These are phyloP conservation scores for Russula virescens DNA, from an alignment of 768 basidiomycete species.

Conservation along the genomic window DNA sequence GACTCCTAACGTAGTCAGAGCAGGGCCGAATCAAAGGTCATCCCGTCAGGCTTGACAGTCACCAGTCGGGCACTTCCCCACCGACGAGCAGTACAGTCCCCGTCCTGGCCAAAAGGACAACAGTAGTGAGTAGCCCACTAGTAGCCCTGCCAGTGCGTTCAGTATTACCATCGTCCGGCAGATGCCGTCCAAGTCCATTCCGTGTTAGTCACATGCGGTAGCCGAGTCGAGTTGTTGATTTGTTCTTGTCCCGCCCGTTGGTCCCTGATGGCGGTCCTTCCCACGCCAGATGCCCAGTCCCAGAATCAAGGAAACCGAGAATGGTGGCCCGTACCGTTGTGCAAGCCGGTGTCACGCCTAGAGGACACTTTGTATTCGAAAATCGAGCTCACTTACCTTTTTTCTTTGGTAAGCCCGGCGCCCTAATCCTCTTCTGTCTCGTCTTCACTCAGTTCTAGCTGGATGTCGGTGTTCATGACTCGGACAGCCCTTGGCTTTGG, in stretches of 20 bases:
- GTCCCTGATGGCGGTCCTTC: too few species aligned
- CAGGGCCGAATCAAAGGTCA: neutral
- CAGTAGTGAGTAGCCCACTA: slow-evolving; percentile 13
- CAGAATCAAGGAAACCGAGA: neutral
- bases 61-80: neutral
- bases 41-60: neutral
- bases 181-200: neutral
- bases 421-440: neutral
- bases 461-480: neutral
- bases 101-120: slow-evolving; percentile 19
- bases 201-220: neutral
- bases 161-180: neutral
- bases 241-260: neutral
- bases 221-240: neutral
- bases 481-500: neutral
- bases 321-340: neutral
- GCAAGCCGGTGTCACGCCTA: neutral
- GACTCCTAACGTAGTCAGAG: neutral
- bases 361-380: neutral
- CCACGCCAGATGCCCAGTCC: neutral
- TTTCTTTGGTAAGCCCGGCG: neutral
- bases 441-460: neutral
- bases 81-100: slow-evolving; percentile 3
- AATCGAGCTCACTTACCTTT: slow-evolving; percentile 14
- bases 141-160: neutral